Percentiles rank a stretch among this genome's conserved stretches.
phyloP scores from a whole-genome alignment of 176 grass and related monocot species.

The Cenchrus americanus region DNA sequence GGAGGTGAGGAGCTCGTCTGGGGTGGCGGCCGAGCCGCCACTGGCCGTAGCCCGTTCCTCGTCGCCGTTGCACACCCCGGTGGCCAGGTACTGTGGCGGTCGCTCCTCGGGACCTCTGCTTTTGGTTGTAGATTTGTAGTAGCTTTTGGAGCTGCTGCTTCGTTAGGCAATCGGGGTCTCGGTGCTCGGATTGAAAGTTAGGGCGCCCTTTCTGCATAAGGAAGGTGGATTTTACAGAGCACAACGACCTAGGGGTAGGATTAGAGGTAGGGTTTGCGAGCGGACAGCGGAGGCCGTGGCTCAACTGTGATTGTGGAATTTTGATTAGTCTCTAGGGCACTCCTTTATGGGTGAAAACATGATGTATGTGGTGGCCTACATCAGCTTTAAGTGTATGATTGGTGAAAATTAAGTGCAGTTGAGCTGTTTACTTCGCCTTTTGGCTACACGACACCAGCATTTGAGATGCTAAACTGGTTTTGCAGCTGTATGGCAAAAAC shows the following conservation, averaged over 20 bases:
- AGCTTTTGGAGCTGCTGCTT: not conserved
- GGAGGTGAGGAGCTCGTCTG: constrained; percentile 89
- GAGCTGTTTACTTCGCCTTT: not conserved
- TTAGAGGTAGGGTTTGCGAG: not conserved
- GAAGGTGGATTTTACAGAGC: constrained; percentile 19
- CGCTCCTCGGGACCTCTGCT: not conserved
- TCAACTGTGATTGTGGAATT: not conserved
- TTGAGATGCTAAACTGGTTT: constrained; percentile 17
- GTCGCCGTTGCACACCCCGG: constrained; percentile 78
- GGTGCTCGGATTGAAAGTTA: constrained; percentile 24
- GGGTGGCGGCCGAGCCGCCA: constrained; percentile 60
- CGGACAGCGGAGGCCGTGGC: not conserved
- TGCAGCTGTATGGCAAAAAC: not conserved
- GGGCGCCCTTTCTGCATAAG: not conserved
- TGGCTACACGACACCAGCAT: not conserved
- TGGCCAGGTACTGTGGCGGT: constrained; percentile 63
- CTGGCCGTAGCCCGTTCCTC: constrained; percentile 66
- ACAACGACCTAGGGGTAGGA: constrained; percentile 13
- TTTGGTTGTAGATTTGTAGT: constrained; percentile 37
- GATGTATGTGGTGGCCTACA: constrained; percentile 5
- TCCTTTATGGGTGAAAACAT: not conserved
- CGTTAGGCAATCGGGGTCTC: constrained; percentile 2
- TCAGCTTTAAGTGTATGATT: not conserved
- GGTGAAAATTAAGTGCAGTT: not conserved
- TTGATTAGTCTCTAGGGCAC: constrained; percentile 16